A percentile compares a stretch with the other conserved stretches of the same genome.
Evolutionary conservation across 2,329 filamentous ascomycete genomes (phyloP).

Genomic region (Botryotinia narcissicola): DNA sequence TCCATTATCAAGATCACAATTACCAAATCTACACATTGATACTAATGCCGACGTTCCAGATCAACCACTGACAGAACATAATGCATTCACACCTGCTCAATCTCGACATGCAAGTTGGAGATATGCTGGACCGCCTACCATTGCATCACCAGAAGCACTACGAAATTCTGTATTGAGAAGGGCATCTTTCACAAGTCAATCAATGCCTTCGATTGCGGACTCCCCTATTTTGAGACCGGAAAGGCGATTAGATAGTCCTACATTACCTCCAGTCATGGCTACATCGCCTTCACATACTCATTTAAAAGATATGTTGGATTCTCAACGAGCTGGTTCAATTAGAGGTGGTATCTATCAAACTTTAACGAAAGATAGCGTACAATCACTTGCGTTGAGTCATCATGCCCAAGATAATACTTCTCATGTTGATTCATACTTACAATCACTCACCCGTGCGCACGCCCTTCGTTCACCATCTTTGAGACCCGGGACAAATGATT

Average conservation of each 20-base stretch:
- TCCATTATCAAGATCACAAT: slow-evolving; percentile 22
- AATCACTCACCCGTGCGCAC: slow-evolving; percentile 30
- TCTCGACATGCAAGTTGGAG: slow-evolving; percentile 49
- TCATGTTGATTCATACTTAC: slow-evolving; percentile 35
- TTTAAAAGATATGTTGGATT: slow-evolving; percentile 58
- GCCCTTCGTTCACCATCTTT: slow-evolving; percentile 35
- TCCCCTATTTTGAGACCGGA: slow-evolving; percentile 37
- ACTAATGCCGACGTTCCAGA: slow-evolving; percentile 35
- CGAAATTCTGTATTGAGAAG: slow-evolving; percentile 43
- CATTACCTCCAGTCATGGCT: slow-evolving; percentile 51
- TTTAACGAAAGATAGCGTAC: slow-evolving; percentile 56
- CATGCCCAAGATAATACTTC: slow-evolving; percentile 28
- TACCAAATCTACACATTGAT: slow-evolving; percentile 22
- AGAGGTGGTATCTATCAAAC: slow-evolving; percentile 56
- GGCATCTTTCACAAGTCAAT: slow-evolving; percentile 51
- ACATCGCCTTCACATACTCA: slow-evolving; percentile 52
- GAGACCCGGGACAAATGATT: slow-evolving; percentile 33
- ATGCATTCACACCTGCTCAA: slow-evolving; percentile 30
- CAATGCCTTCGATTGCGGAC: slow-evolving; percentile 47
- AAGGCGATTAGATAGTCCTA: slow-evolving; percentile 56
- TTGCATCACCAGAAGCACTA: slow-evolving; percentile 42
- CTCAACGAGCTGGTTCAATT: slow-evolving; percentile 51
- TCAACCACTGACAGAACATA: slow-evolving; percentile 31
- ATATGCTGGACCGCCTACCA: slow-evolving; percentile 50
- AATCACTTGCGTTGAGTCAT: slow-evolving; percentile 40